These are phyloP conservation scores for Trifolium pratense DNA, from an alignment of 306 rosid species.

Conservation along the genomic window DNA sequence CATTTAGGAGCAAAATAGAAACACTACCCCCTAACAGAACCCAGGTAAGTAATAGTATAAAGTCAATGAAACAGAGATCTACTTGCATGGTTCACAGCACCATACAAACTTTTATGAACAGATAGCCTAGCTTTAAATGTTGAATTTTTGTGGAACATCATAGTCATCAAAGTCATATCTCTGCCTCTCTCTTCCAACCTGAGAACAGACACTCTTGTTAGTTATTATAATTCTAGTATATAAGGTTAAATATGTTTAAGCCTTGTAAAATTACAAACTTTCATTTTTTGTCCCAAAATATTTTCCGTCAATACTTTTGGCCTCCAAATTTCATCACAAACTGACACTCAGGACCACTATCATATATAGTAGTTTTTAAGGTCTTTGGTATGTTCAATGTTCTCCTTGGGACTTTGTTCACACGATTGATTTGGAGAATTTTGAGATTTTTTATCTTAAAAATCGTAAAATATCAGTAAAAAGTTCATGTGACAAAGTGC, in stretches of 20 bases:
- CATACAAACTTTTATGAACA: conserved; percentile 28
- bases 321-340: not conserved
- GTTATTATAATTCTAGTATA: conserved; percentile 8
- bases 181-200: conserved; percentile 85
- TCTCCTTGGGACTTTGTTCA: not conserved
- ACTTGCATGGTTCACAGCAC: conserved; percentile 36
- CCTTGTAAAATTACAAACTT: not conserved
- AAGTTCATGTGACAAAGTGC: not conserved
- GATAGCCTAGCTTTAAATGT: conserved; percentile 49
- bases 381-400: no score
- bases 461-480: no score
- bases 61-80: not conserved
- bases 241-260: not conserved
- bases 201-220: conserved; percentile 22
- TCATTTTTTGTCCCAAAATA: not conserved
- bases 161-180: conserved; percentile 78
- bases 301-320: not conserved
- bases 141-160: conserved; percentile 75
- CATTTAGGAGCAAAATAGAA: conserved; percentile 17
- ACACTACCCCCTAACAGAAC: not conserved
- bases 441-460: no score
- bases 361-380: not conserved
- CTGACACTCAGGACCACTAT: not conserved
- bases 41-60: not conserved
- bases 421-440: no score